Base-by-base conservation (phyloP, 805 yeast species). In the Metschnikowia peoriensis region DNA sequence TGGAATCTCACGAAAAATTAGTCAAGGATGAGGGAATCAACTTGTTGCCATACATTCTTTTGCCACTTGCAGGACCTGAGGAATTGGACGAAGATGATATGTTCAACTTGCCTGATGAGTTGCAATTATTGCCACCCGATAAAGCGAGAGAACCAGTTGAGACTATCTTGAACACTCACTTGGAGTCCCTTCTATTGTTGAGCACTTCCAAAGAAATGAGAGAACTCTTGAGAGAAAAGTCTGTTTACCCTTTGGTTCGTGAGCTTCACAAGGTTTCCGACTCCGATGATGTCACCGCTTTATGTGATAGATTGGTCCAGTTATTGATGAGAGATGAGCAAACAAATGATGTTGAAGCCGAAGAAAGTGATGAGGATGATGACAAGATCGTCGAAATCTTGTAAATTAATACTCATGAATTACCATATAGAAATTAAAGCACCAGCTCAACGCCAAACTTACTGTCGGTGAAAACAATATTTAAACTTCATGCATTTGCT, bases 301-400 rank as follows among this genome's bases (percentile, higher is more conserved):
- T 88, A 42, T 86, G 94, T 72, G 96, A 90, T 61, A 80, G 94
- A 66, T 69, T 88, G 40, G 99, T 92, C 22, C 93, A 93, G 66
- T 81, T 90, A 84, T 77, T 93, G 57, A 88, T 88, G 94, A 83
- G 97, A 75, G 97, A 93, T 64, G 97, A 92, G 32, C 47, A 32
- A 11, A 11, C 17, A 1, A 43, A 16, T 22, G 47, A 41, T 8
- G 35, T 11, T 4, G 43, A 41, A 14, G 47, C 32, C 11, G 47
- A 50, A 63, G 81, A 79, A 9, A 79, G 82, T 37, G 75, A 67
- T n/a, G 75, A 73, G 27, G 77, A 76, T 35, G 76, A 72, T 54
- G 81, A 79, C 50, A 72, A 76, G 56, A 76, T 84, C 42, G 77
- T 77, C 7, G 88, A 83, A 61, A 75, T 84, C 48, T 60, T 80